phyloP scores from a whole-genome alignment of 2,329 filamentous ascomycete genomes.

The Aspergillus fumigatiaffinis region DNA sequence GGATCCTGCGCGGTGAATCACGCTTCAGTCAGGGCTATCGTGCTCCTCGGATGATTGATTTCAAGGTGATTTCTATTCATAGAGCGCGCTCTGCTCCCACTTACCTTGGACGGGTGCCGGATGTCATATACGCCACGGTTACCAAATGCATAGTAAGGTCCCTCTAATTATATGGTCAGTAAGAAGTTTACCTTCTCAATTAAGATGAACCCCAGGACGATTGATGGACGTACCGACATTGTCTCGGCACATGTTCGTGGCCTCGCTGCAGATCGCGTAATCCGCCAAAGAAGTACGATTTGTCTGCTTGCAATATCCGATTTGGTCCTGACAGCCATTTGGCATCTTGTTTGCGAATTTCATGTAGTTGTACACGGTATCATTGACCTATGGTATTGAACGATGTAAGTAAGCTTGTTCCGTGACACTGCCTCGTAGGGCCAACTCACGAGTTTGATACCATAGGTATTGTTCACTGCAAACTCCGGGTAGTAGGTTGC shows the following conservation, averaged over 20 bases:
- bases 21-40: neutral
- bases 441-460: conserved; percentile 40
- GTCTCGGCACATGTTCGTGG: conserved; percentile 52
- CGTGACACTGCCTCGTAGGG: neutral
- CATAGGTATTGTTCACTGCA: conserved; percentile 54
- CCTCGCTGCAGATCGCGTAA: conserved; percentile 50
- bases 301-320: conserved; percentile 61
- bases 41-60: neutral
- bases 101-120: conserved; percentile 45
- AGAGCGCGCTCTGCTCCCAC: neutral
- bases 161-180: conserved; percentile 31
- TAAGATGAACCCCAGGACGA: neutral
- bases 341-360: conserved; percentile 60
- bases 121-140: conserved; percentile 61
- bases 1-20: conserved; percentile 47
- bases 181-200: neutral
- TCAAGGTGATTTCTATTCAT: neutral
- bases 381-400: conserved; percentile 42
- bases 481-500: conserved; percentile 49
- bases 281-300: conserved; percentile 56
- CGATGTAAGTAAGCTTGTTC: neutral
- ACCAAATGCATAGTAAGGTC: conserved; percentile 52
- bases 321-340: conserved; percentile 57
- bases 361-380: conserved; percentile 57
- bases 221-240: conserved; percentile 44